Evolutionary conservation across 148 eudicot species (phyloP), one percentile per base, ranked within the genome.

Genomic region (Fagopyrum tataricum): DNA sequence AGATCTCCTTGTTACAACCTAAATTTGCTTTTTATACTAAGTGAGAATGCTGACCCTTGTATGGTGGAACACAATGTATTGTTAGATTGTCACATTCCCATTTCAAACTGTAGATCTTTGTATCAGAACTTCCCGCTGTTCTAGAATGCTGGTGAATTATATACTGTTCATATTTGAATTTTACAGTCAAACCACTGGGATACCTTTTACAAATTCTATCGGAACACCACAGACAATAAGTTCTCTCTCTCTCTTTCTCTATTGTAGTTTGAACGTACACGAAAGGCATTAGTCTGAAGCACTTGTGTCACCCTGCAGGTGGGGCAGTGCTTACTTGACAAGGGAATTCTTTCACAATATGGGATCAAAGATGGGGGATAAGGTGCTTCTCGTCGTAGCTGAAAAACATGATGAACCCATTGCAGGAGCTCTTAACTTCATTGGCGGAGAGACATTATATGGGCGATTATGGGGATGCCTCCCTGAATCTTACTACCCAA

Each of bases 211-310:
- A 51, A 86, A 73, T 95, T 95, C 89, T 95, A 95, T 87, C 83
- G 89, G 82, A 95, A 88, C 81, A 95, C 99, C 53, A 88, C 99
- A 48, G 99, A 95, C 81, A 91, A 95, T 85, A 95, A 95, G 98
- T 42, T 93, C 74, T 15, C 77, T 78, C 79, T 2, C 58, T 44
- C 18, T 15, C 0, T 55, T 23, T 55, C 21, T 6, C 23, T 49
- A 15, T 49, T 12, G 5, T 3, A 15, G 55, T 15, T 49, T 49
- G 18, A 49, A 49, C 21, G 21, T 26, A 26, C 23, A 52, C 55
- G 66, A 75, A 52, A 48, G 43, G n/a, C 21, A 26, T 40, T 14
- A 74, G 49, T 61, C 70, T 73, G 23, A 41, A 55, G 40, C 48
- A 2, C 78, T 6, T 72, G 70, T 18, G 7, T 71, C 56, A 52